These are phyloP conservation scores for Magnusiomyces suaveolens DNA, from an alignment of 1,139 yeast species.

Conservation along the genomic window DNA sequence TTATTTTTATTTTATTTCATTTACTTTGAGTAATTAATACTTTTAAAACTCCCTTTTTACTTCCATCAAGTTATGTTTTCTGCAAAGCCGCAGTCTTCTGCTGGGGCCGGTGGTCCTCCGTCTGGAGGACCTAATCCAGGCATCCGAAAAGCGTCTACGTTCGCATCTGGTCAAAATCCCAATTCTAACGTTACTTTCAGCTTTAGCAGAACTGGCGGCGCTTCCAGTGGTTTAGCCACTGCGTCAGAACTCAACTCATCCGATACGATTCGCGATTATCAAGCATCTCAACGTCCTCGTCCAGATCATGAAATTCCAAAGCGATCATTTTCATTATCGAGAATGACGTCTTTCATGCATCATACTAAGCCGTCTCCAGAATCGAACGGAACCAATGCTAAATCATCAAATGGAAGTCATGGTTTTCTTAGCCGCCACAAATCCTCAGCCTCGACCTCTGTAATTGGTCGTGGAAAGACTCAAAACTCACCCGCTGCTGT, in stretches of 20 bases:
- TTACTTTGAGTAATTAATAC: too few species aligned
- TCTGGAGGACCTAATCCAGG: not conserved
- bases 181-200: conserved; percentile 9
- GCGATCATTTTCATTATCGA: conserved; percentile 14
- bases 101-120: too few species aligned
- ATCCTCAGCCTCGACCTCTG: not conserved
- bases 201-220: conserved; percentile 8
- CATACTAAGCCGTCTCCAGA: not conserved
- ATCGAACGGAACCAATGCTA: not conserved
- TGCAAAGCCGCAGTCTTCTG: not conserved
- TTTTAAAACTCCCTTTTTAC: not conserved
- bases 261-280: conserved; percentile 11
- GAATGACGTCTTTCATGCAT: conserved; percentile 10
- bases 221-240: conserved; percentile 9
- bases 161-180: conserved; percentile 1
- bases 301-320: conserved; percentile 2
- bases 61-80: not conserved
- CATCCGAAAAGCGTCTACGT: not conserved
- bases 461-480: not conserved
- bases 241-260: conserved; percentile 10
- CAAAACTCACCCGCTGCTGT: not conserved
- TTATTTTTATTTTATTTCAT: too few species aligned
- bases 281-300: conserved; percentile 13
- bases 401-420: not conserved
- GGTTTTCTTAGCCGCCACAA: not conserved